Base-by-base conservation (phyloP, 2,329 filamentous ascomycete species). In the Sarocladium kiliense region DNA sequence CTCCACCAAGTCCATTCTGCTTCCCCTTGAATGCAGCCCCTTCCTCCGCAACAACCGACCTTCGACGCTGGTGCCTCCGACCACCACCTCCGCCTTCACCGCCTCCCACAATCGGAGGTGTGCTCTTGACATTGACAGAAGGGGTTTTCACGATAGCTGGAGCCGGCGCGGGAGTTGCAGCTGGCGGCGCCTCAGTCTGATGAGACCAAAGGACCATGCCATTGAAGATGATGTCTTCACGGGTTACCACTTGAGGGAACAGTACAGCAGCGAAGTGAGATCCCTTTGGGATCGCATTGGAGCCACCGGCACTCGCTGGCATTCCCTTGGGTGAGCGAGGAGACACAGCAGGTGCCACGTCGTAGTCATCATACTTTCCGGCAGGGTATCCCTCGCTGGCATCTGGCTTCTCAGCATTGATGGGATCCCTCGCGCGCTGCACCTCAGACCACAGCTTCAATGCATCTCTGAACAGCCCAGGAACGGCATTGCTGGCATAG, bases 361-460 rank as follows among this genome's bases (percentile, higher is more conserved):
- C 55, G 23, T 59, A 66, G 14, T 64, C 60, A 0, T 63, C 61
- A 42, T 62, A 61, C 37, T 58, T 54, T 1, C 58, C 51, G 1
- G 64, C 54, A 5, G 58, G 54, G 55, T 57, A 54, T 32, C 54
- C 56, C 11, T 62, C 60, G 18, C 61, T 59, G 0, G 58, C 54
- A 3, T 66, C 63, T 1, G 63, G 62, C 27, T 58, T 27, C 25
- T 64, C 61, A 9, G 63, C 63, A 5, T 51, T 53, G 10, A 66
- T 61, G 54, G 64, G 62, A n/a, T 65, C 61, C 4, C 60, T 57
- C 6, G 63, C 62, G 3, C 59, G 59, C 59, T 66, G 65, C n/a
- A 60, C 58, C 7, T 61, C 58, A 0, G 53, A 57, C 65, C 65
- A 66, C 2, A 66, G 30, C 10, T 44, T 19, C 44, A 62, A 58